These are phyloP conservation scores for Vicia villosa DNA, from an alignment of 306 rosid species.

Conservation along the genomic window DNA sequence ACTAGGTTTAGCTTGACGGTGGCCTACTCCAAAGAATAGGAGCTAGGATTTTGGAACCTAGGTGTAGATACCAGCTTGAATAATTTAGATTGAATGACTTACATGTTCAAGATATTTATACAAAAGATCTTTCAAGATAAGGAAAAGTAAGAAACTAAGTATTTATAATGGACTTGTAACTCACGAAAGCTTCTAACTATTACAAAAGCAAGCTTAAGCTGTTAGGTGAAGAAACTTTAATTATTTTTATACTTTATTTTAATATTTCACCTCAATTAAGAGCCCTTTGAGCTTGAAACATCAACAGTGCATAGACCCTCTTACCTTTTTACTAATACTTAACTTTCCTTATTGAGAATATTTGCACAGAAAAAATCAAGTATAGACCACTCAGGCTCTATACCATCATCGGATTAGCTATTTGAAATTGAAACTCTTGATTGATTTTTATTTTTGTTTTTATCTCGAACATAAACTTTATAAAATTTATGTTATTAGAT, in stretches of 20 bases:
- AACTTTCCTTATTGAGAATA: background rate
- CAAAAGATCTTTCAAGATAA: background rate
- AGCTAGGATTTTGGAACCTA: background rate
- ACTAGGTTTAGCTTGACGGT: background rate
- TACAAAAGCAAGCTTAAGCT: slow-evolving; percentile 12
- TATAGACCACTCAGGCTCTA: background rate
- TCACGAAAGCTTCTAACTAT: slow-evolving; percentile 7
- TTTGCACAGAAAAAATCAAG: background rate
- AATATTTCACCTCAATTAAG: background rate
- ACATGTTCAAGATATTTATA: background rate
- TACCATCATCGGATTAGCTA: background rate
- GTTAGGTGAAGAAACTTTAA: background rate
- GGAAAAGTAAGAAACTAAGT: background rate
- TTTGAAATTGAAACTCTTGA: slow-evolving; percentile 1
- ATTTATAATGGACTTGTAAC: background rate
- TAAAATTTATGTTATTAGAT: background rate
- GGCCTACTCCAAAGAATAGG: background rate
- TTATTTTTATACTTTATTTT: background rate
- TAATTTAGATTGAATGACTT: slow-evolving; percentile 2
- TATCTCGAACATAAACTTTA: background rate
- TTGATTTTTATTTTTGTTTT: background rate
- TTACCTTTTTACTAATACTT: background rate
- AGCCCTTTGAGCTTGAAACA: background rate
- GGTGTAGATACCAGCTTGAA: background rate
- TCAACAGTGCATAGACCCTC: background rate